Percentiles rank a stretch among this genome's conserved stretches.
These are phyloP conservation scores for Cerrena zonata DNA, from an alignment of 1,284 basidiomycete genomes.

Conservation along the genomic window DNA sequence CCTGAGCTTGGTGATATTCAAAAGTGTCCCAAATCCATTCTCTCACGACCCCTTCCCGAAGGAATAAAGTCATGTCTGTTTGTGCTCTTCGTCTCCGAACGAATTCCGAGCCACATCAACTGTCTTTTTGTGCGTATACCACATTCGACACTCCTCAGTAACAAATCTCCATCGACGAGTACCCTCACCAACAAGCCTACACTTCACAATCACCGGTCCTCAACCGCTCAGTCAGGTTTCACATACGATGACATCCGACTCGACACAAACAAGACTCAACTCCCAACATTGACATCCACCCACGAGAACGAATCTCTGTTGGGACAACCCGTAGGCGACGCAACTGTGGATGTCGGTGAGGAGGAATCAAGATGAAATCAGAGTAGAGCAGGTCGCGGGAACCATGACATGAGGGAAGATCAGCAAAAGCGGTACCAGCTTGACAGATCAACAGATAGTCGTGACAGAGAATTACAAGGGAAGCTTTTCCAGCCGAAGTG, in stretches of 20 bases:
- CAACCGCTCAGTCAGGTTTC: constrained; percentile 5
- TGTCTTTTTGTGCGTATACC: constrained; percentile 10
- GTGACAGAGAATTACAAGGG: constrained; percentile 5
- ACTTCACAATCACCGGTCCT: not conserved
- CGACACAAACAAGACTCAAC: not conserved
- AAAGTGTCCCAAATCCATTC: not conserved
- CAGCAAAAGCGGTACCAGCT: constrained; percentile 16
- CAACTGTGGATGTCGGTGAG: constrained; percentile 18
- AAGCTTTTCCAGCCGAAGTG: constrained; percentile 14
- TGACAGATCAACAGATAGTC: constrained; percentile 14
- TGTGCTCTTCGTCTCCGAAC: constrained; percentile 7
- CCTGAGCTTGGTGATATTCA: constrained; percentile 1
- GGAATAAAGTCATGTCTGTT: not conserved
- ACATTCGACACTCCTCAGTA: constrained; percentile 1
- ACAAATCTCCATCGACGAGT: not conserved
- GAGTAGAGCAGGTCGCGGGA: constrained; percentile 9
- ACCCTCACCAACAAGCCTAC: constrained; percentile 4
- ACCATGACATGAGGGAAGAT: constrained; percentile 9
- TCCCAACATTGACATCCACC: constrained; percentile 2
- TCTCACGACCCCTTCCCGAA: not conserved
- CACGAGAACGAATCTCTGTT: constrained; percentile 15
- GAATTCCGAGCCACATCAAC: not conserved
- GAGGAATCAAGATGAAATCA: constrained; percentile 20
- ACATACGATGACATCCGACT: not conserved
- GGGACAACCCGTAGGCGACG: constrained; percentile 20